A percentile compares a stretch with the other conserved stretches of the same genome.
Evolutionary conservation across 176 grass and related monocot genomes (phyloP).

Genomic region (Puccinellia tenuiflora): DNA sequence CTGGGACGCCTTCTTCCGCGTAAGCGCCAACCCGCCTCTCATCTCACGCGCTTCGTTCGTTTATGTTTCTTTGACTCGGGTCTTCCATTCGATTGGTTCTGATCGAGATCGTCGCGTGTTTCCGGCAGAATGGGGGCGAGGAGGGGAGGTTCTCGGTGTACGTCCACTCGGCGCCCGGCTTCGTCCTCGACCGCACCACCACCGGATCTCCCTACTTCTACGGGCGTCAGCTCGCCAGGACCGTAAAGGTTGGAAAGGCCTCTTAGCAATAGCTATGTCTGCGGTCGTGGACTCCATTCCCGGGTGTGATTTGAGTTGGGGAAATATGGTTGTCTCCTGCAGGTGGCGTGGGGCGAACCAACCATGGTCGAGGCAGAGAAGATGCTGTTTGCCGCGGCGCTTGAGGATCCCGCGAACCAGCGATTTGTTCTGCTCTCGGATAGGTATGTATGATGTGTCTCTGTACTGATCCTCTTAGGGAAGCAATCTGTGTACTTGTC

Average conservation of each 20-base stretch:
- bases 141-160: constrained; percentile 78
- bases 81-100: not conserved
- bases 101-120: constrained; percentile 23
- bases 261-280: not conserved
- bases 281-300: not conserved
- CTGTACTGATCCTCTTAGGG: not conserved
- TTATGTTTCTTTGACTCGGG: not conserved
- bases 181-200: constrained; percentile 68
- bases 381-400: constrained; percentile 60
- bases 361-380: constrained; percentile 94
- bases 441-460: constrained; percentile 46
- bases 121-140: constrained; percentile 70
- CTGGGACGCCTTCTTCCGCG: constrained; percentile 95
- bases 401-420: constrained; percentile 73
- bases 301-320: constrained; percentile 13
- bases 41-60: not conserved
- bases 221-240: constrained; percentile 54
- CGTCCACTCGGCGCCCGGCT: constrained; percentile 84
- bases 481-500: not conserved
- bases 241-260: constrained; percentile 55
- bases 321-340: constrained; percentile 12
- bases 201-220: constrained; percentile 75
- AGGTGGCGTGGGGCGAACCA: constrained; percentile 86
- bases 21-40: not conserved
- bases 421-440: constrained; percentile 88